Base-by-base conservation (phyloP, 176 grass and related monocot genomes). In the Avena insularis region DNA sequence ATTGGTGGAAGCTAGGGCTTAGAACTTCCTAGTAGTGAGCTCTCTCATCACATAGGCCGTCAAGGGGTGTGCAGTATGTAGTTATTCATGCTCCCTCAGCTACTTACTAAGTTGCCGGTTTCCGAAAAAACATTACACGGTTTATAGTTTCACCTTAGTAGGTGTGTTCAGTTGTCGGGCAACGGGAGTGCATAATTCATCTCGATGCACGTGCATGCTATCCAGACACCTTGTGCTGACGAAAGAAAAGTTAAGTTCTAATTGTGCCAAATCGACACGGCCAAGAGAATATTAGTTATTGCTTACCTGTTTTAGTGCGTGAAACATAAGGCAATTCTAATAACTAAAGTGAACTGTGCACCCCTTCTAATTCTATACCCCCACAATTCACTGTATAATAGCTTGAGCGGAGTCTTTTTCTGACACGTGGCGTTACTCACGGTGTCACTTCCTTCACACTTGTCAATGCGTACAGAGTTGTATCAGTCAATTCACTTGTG, bases 91-190 rank as follows among this genome's bases (percentile, higher is more conserved):
- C 59, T n/a, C 27, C 29, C 29, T 81, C 36, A 33, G 23, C 14
- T 71, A 4, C 61, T 85, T 77, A 55, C 45, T 55, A 23, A n/a
- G 70, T 62, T 54, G 55, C 9, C 8, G 2, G 29, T 43, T 84
- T 84, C 55, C 10, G 1, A 15, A 46, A 70, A 53, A 53, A 10
- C 62, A 50, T 12, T 56, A 49, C 23, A 55, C 9, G 38, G 14
- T 61, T 46, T 31, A 29, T 71, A 63, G 78, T 79, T 67, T 73
- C 54, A 62, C 27, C 62, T 61, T 86, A 78, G 50, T 86, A 78
- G 50, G 61, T 12, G 43, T 70, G 48, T 49, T 77, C 17, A 69
- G 36, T 79, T 75, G 50, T 15, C 53, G 16, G 31, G 45, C 67
- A 29, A 60, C 79, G n/a, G 16, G 5, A 17, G 7, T 67, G 4